phyloP scores from a whole-genome alignment of 352 stramenopile genomes.

The Phytophthora sp. region DNA sequence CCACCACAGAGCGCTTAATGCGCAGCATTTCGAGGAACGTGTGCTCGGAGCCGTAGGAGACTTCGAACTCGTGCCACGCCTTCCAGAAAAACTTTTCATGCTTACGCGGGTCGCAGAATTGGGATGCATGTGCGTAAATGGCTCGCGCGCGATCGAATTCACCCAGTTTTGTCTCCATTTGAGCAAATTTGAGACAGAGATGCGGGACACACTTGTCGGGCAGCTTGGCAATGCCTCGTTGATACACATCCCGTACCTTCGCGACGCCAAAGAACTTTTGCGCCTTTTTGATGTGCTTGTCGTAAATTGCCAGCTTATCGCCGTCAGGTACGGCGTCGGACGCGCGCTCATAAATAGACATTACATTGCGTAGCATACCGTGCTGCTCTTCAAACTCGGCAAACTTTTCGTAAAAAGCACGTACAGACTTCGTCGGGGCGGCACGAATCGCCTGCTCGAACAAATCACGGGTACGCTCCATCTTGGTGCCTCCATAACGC shows the following conservation, averaged over 20 bases:
- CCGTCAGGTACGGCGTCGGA: slow-evolving; percentile 85
- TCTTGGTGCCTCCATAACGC: slow-evolving; percentile 95
- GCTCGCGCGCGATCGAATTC: slow-evolving; percentile 97
- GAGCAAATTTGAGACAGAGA: slow-evolving; percentile 96
- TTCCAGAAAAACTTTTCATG: slow-evolving; percentile 96
- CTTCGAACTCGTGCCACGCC: slow-evolving; percentile 96
- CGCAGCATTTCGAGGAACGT: slow-evolving; percentile 99
- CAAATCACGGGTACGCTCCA: slow-evolving; percentile 97
- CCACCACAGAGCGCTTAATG: slow-evolving; percentile 97
- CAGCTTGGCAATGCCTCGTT: slow-evolving; percentile 94
- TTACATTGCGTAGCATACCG: slow-evolving; percentile 95
- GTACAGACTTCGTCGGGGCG: slow-evolving; percentile 90
- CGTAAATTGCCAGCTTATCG: slow-evolving; percentile 95
- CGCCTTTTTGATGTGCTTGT: slow-evolving; percentile 94
- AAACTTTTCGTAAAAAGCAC: slow-evolving; percentile 84
- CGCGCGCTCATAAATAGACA: slow-evolving; percentile 96
- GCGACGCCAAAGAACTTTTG: slow-evolving; percentile 96
- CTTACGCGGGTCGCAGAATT: slow-evolving; percentile 97
- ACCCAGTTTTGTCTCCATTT: slow-evolving; percentile 96
- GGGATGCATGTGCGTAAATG: slow-evolving; percentile 95
- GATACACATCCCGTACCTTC: slow-evolving; percentile 97
- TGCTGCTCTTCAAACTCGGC: slow-evolving; percentile 97
- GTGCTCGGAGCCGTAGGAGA: slow-evolving; percentile 96
- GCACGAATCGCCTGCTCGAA: slow-evolving; percentile 94
- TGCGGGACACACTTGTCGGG: slow-evolving; percentile 90